Base-by-base conservation (phyloP, 495 filamentous ascomycete genomes). In the Coniosporium apollinis region DNA sequence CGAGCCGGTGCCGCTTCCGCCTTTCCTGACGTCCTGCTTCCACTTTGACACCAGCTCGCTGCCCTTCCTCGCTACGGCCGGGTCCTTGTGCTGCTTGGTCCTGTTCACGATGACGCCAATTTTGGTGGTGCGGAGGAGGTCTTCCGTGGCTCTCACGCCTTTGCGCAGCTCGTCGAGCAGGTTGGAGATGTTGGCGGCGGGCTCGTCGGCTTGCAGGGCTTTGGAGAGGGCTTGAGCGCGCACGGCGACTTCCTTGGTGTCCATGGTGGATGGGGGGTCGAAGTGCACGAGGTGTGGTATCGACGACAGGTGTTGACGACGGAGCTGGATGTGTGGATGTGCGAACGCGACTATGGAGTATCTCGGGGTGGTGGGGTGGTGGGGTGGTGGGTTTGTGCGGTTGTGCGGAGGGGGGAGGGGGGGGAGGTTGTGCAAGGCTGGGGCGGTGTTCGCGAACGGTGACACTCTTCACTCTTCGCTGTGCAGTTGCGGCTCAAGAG, bases 81-180 rank as follows among this genome's bases (percentile, higher is more conserved):
- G 74, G 45, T 86, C 69, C 33, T 71, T 59, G 62, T 86, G 72
- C 20, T 66, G 61, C 48, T 85, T 77, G 38, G 84, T 67, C 48
- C 78, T 82, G 55, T 87, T 85, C 42, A 96, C 79, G 3, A 80
- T 68, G 45, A 93, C 75, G 42, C 89, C 89, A 31, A 92, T 83
- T 43, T 78, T 83, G 15, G 87, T 96, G n/a, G 76, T 74, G 58
- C 79, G 66, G 38, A 84, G 65, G 33, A 94, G 67, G 33, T 92
- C 82, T 57, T 97, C 91, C 10, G 81, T 83, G n/a, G 85, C 74
- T 19, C 65, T 65, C 11, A 87, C 70, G 5, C 76, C 80, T 41
- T 70, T 72, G 58, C 82, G 79, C 25, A 97, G 64, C 5, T 75
- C 70, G 45, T 78, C 74, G 22, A 97, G 61, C 21, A 96, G 64